Percentiles rank a stretch among this genome's conserved stretches.
phyloP scores from a whole-genome alignment of 208 protist genomes.

The Plasmodiophora brassicae region DNA sequence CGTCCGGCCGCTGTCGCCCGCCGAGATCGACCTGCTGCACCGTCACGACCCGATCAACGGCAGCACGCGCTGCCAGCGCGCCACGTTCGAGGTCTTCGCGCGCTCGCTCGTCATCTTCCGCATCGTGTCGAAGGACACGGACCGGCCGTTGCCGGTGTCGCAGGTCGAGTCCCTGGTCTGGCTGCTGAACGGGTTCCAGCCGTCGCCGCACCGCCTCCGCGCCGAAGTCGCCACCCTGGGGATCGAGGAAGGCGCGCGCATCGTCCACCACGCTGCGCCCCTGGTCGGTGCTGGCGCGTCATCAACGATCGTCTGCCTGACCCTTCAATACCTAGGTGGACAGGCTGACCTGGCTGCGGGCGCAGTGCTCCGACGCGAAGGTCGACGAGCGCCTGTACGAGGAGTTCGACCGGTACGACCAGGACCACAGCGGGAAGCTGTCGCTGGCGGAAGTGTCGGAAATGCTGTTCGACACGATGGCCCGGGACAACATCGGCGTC shows the following conservation, averaged over 20 bases:
- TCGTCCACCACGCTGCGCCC: neutral
- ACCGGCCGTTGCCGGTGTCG: neutral
- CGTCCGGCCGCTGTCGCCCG: neutral
- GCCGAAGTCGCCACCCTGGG: neutral
- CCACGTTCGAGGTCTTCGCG: neutral
- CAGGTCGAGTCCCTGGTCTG: neutral
- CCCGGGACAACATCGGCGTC: neutral
- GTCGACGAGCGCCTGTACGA: too few relatives aligned
- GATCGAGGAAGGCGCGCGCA: neutral
- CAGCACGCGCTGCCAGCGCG: neutral
- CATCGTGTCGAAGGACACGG: neutral
- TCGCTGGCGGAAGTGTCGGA: neutral
- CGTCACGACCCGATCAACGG: neutral
- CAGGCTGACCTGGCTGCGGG: neutral
- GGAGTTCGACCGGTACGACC: too few relatives aligned
- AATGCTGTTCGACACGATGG: neutral
- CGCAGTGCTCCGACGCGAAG: neutral
- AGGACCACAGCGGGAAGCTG: slow-evolving; percentile 20
- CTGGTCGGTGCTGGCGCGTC: neutral
- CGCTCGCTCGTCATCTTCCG: neutral
- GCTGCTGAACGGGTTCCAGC: neutral
- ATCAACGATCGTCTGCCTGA: neutral
- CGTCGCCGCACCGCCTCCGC: neutral
- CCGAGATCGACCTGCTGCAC: neutral
- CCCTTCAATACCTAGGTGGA: neutral